Evolutionary conservation across 2,329 filamentous ascomycete species (phyloP).

Genomic region (Hypoxylon sp.): DNA sequence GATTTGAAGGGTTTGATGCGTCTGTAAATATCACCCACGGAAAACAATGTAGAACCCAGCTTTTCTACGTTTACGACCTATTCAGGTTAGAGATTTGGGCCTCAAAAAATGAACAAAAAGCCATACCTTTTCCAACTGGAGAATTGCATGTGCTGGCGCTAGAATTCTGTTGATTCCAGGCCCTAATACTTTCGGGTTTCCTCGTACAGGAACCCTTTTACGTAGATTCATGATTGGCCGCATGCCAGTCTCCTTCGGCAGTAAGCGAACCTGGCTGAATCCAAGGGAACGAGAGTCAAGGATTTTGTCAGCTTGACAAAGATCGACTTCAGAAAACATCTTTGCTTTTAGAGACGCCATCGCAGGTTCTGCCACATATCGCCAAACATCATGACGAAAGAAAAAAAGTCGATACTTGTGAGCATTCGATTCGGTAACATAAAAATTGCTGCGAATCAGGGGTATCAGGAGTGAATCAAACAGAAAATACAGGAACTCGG

Average conservation of each 20-base stretch:
- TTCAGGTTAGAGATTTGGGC: slow-evolving; percentile 29
- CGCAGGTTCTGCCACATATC: slow-evolving; percentile 79
- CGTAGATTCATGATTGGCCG: slow-evolving; percentile 91
- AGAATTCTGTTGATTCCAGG: slow-evolving; percentile 70
- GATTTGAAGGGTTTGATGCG: slow-evolving; percentile 79
- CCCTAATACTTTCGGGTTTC: slow-evolving; percentile 57
- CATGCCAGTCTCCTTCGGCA: slow-evolving; percentile 84
- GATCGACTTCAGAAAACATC: slow-evolving; percentile 85
- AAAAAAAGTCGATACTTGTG: slow-evolving; percentile 89
- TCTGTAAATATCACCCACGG: slow-evolving; percentile 83
- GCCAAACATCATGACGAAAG: slow-evolving; percentile 96
- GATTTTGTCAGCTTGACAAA: slow-evolving; percentile 68
- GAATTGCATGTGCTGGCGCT: slow-evolving; percentile 79
- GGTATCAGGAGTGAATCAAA: slow-evolving; percentile 95
- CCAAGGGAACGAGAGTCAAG: slow-evolving; percentile 77
- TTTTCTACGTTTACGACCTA: slow-evolving; percentile 67
- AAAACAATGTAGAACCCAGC: slow-evolving; percentile 86
- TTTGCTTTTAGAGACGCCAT: slow-evolving; percentile 75
- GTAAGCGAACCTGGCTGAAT: slow-evolving; percentile 82
- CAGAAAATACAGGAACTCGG: slow-evolving; percentile 90
- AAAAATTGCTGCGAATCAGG: slow-evolving; percentile 88
- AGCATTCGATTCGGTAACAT: slow-evolving; percentile 90
- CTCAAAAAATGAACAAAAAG: background rate
- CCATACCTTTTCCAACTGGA: slow-evolving; percentile 83
- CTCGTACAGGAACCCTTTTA: slow-evolving; percentile 69